phyloP scores from a whole-genome alignment of 805 yeast genomes.

The Maudiozyma barnettii region DNA sequence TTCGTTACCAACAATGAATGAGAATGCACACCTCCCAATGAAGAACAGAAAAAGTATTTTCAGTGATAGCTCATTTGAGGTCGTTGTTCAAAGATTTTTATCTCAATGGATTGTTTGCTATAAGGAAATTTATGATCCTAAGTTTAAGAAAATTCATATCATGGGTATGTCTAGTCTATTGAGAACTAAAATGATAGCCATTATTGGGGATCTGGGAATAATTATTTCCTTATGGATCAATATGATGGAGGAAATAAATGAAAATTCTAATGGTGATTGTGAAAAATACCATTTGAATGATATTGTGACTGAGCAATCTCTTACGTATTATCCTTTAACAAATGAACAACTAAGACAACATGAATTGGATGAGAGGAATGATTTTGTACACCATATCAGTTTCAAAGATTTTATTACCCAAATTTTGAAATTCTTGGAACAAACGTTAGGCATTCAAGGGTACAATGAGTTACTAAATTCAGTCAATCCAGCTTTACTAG shows the following conservation, averaged over 20 bases:
- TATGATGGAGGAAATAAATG: constrained; percentile 69
- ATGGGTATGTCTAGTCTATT: constrained; percentile 51
- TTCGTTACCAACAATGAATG: constrained; percentile 14
- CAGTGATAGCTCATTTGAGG: constrained; percentile 21
- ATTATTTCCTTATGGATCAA: constrained; percentile 38
- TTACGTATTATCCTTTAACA: constrained; percentile 21
- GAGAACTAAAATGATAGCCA: constrained; percentile 28
- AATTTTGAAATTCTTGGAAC: constrained; percentile 21
- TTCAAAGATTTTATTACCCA: constrained; percentile 37
- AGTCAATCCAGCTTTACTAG: constrained; percentile 17
- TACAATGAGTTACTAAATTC: constrained; percentile 17
- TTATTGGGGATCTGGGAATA: constrained; percentile 26
- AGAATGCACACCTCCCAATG: constrained; percentile 15
- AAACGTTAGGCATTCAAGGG: constrained; percentile 16
- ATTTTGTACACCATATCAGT: constrained; percentile 47
- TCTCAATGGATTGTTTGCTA: constrained; percentile 38
- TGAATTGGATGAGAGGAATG: constrained; percentile 30
- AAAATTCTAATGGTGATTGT: constrained; percentile 47
- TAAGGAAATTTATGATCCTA: constrained; percentile 59
- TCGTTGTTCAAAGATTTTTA: constrained; percentile 23
- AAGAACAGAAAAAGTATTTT: constrained; percentile 16
- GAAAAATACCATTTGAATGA: constrained; percentile 41
- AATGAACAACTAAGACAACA: constrained; percentile 38
- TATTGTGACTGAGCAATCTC: constrained; percentile 27
- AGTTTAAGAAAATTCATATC: constrained; percentile 58